phyloP scores from a whole-genome alignment of 495 filamentous ascomycete species.

The Lophiostoma macrostomum region DNA sequence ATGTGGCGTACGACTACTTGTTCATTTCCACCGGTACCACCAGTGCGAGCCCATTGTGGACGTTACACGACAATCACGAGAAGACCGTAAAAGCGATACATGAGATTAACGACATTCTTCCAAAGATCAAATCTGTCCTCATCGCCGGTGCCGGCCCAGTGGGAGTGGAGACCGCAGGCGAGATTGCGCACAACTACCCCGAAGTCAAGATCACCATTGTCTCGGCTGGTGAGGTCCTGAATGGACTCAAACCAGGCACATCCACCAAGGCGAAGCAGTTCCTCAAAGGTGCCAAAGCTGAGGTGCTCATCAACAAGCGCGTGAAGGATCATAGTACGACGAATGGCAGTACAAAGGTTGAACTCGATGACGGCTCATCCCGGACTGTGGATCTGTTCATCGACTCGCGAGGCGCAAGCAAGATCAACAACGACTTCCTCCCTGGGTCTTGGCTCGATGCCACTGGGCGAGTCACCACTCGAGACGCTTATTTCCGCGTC shows the following conservation, averaged over 20 bases:
- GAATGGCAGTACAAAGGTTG: conserved; percentile 34
- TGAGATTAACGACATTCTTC: conserved; percentile 30
- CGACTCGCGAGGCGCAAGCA: conserved; percentile 43
- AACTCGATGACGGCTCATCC: conserved; percentile 39
- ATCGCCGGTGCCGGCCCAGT: conserved; percentile 41
- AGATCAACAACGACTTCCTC: conserved; percentile 47
- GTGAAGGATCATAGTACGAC: conserved; percentile 19
- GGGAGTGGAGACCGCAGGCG: conserved; percentile 34
- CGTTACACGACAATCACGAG: conserved; percentile 35
- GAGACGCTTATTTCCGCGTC: conserved; percentile 46
- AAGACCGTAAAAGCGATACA: conserved; percentile 28
- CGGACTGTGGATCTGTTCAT: conserved; percentile 49
- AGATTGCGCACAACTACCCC: conserved; percentile 27
- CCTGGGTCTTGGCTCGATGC: conserved; percentile 36
- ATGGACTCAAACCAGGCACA: conserved; percentile 37
- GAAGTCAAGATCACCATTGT: conserved; percentile 44
- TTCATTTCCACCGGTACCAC: conserved; percentile 42
- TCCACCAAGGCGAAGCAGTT: conserved; percentile 41
- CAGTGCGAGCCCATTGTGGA: conserved; percentile 33
- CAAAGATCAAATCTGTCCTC: conserved; percentile 41
- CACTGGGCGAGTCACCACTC: conserved; percentile 43
- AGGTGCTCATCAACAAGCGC: conserved; percentile 39
- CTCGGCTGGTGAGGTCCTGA: conserved; percentile 44
- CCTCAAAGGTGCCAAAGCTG: conserved; percentile 45
- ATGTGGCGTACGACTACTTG: conserved; percentile 45